Conservation (phyloP, 1,284 basidiomycete species). For the Ganoderma resinaceum region DNA sequence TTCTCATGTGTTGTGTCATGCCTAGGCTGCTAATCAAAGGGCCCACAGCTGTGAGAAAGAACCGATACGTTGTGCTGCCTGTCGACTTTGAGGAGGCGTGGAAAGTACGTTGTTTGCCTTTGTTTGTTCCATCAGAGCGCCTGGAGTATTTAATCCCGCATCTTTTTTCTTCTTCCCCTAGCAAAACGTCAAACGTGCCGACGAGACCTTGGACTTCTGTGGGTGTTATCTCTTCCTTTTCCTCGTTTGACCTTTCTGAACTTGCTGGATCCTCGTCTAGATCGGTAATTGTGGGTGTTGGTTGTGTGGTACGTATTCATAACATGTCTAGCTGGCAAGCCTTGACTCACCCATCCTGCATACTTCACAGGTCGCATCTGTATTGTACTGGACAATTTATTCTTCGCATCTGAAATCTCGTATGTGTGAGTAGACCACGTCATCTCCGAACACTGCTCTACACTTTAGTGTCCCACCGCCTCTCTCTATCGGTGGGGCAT, state of each 20-base stretch:
- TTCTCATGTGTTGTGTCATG: background rate
- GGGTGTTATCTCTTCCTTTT: constrained; percentile 44
- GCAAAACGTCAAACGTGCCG: constrained; percentile 93
- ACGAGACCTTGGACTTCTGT: constrained; percentile 98
- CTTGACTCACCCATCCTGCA: background rate
- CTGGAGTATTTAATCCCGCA: constrained; percentile 45
- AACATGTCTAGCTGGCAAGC: constrained; percentile 14
- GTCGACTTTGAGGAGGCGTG: constrained; percentile 99
- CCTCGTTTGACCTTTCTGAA: constrained; percentile 19
- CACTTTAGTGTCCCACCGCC: constrained; percentile 83
- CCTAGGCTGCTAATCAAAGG: background rate
- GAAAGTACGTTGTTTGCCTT: constrained; percentile 81
- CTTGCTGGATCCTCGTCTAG: constrained; percentile 40
- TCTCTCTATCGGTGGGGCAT: constrained; percentile 65
- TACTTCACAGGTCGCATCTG: constrained; percentile 35
- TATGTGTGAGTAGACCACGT: constrained; percentile 22
- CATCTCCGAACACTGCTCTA: constrained; percentile 37
- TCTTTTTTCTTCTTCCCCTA: constrained; percentile 46
- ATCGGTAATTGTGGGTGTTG: constrained; percentile 51
- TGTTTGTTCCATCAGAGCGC: constrained; percentile 47
- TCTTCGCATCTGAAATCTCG: constrained; percentile 28
- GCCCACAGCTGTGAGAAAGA: constrained; percentile 89
- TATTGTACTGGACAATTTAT: constrained; percentile 44
- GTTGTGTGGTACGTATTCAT: constrained; percentile 36
- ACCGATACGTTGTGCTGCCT: constrained; percentile 96